A percentile compares a stretch with the other conserved stretches of the same genome.
These are phyloP conservation scores for Barnettozyma botsteinii DNA, from an alignment of 805 yeast genomes.

Conservation along the genomic window DNA sequence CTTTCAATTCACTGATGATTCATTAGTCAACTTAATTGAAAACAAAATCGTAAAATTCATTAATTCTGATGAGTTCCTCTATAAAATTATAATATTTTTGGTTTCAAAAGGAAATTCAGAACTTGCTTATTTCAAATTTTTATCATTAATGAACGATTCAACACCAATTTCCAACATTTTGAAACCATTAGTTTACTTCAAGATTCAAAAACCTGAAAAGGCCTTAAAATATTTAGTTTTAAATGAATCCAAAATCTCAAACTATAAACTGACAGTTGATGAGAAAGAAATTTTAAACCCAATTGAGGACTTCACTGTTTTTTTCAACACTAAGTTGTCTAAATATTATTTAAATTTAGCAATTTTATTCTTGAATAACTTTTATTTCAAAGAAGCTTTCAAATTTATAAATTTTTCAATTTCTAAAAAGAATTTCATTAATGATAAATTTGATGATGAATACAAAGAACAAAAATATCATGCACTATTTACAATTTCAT, in stretches of 20 bases:
- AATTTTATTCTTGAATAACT: conserved; percentile 30
- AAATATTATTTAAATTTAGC: conserved; percentile 36
- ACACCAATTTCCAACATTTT: conserved; percentile 18
- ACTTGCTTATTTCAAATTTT: conserved; percentile 14
- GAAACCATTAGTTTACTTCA: conserved; percentile 21
- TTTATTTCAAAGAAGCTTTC: conserved; percentile 30
- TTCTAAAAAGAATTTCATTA: conserved; percentile 15
- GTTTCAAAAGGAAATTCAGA: conserved; percentile 10
- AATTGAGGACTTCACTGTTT: conserved; percentile 19
- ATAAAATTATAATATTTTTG: conserved; percentile 8
- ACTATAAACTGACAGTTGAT: conserved; percentile 17
- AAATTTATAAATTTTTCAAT: conserved; percentile 28
- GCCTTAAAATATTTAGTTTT: conserved; percentile 29
- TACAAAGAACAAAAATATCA: conserved; percentile 19
- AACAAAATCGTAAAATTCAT: conserved; percentile 16
- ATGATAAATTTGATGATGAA: conserved; percentile 19
- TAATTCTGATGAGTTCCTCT: conserved; percentile 16
- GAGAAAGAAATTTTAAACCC: conserved; percentile 21
- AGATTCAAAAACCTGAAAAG: conserved; percentile 22
- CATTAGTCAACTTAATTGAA: conserved; percentile 13
- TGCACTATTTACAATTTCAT: conserved; percentile 24
- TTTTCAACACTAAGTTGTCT: conserved; percentile 28
- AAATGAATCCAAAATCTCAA: conserved; percentile 26
- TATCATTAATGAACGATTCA: conserved; percentile 13
- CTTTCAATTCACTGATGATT: conserved; percentile 10